Evolutionary conservation across 2,329 filamentous ascomycete genomes (phyloP).

Genomic region (Truncatella angustata): DNA sequence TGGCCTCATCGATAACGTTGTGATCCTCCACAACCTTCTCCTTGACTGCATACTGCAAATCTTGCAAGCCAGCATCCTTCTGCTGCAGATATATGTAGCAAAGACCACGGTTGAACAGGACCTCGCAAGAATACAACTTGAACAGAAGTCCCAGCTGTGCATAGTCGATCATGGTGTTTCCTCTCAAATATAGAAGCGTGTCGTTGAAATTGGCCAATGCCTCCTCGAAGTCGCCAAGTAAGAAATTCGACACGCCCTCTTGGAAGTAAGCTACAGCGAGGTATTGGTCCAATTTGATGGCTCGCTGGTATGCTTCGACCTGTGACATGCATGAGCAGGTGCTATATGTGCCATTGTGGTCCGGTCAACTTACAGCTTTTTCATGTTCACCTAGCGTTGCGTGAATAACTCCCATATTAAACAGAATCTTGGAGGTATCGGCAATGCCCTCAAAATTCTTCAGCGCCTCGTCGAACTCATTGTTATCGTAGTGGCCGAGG

Average conservation of each 20-base stretch:
- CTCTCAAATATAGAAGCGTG: slow-evolving; percentile 87
- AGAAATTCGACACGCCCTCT: slow-evolving; percentile 95
- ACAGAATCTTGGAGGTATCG: slow-evolving; percentile 96
- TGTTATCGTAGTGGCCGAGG: slow-evolving; percentile 89
- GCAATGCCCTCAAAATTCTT: slow-evolving; percentile 81
- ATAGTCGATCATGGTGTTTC: slow-evolving; percentile 97
- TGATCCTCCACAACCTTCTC: slow-evolving; percentile 97
- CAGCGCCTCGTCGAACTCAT: slow-evolving; percentile 90
- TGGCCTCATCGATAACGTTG: slow-evolving; percentile 97
- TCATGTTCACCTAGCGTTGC: slow-evolving; percentile 94
- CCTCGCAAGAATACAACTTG: slow-evolving; percentile 95
- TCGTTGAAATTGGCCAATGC: slow-evolving; percentile 98
- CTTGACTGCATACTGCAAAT: slow-evolving; percentile 85
- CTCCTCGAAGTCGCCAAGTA: slow-evolving; percentile 95
- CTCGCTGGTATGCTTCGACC: slow-evolving; percentile 94
- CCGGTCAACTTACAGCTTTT: slow-evolving; percentile 70
- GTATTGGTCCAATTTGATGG: slow-evolving; percentile 87
- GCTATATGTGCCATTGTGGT: no score
- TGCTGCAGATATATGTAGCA: slow-evolving; percentile 98
- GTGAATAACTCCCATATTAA: slow-evolving; percentile 98
- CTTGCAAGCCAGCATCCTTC: slow-evolving; percentile 84
- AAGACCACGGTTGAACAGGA: slow-evolving; percentile 92
- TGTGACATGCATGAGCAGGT: no score
- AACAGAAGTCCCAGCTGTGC: slow-evolving; percentile 93
- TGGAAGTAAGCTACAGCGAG: slow-evolving; percentile 98